Evolutionary conservation across 1,284 basidiomycete genomes (phyloP), one percentile per base, ranked within the genome.

Genomic region (Gymnopus androsaceus): DNA sequence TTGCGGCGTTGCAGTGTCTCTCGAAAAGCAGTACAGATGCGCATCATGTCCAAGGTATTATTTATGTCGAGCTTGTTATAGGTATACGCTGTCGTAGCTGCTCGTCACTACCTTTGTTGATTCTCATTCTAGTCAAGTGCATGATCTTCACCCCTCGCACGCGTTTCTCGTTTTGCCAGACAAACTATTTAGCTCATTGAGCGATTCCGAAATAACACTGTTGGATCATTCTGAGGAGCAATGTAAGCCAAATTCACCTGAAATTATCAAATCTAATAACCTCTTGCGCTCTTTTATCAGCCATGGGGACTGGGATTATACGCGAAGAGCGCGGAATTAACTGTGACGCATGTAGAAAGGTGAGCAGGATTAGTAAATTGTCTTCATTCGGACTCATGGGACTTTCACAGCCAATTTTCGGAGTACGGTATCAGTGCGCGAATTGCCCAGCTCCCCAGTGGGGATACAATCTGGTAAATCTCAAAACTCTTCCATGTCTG

Each of bases 81-180:
- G 85, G 89, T 89, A 36, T 53, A 60, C 21, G n/a, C 15, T 19
- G 14, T 37, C n/a, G 21, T 9, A 19, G 7, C 28, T 17, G n/a
- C n/a, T 40, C 19, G n/a, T 19, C 50, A 8, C 6, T 38, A 7
- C 15, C 31, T 41, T 12, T 17, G 15, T 19, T 37, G 40, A 25
- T 23, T n/a, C 15, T 46, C 19, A 2, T 51, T 21, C 56, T 60
- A 85, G 87, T 63, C 85, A 87, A 75, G 92, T 94, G 6, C 90
- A 95, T 63, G 92, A 94, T 64, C 83, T 95, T 19, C 94, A 96
- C 66, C 94, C 94, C 4, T 82, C 83, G 0, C 92, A 96, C 66
- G 85, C 88, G 0, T 95, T 95, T 76, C 73, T 95, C 9, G 79
- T 83, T 3, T 79, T 94, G 2, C 87, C 86, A n/a, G 89, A 92